phyloP scores from a whole-genome alignment of 148 eudicot species.

The Rheum nobile region DNA sequence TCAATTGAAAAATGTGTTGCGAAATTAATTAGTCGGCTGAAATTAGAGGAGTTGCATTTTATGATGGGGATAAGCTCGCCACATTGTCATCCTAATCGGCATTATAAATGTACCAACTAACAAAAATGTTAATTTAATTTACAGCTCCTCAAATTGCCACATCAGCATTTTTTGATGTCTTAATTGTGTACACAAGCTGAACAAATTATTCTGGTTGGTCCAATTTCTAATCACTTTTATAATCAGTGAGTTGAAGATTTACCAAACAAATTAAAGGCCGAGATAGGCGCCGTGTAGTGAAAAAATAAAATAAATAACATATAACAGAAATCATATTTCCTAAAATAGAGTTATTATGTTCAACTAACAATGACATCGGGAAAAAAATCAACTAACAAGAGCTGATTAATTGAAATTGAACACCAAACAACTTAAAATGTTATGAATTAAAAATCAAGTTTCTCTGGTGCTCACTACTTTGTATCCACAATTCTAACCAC shows the following conservation, averaged over 20 bases:
- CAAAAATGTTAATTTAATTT: no score
- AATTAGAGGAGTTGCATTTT: neutral
- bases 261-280: neutral
- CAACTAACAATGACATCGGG: neutral
- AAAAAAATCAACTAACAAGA: neutral
- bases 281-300: neutral
- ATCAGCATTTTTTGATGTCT: neutral
- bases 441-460: neutral
- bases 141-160: no score
- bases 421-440: neutral
- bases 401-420: neutral
- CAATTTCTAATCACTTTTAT: neutral
- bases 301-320: neutral
- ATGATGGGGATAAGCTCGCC: neutral
- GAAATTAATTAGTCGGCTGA: neutral
- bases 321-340: no score
- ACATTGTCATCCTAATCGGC: neutral
- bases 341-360: neutral
- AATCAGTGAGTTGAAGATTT: neutral
- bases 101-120: neutral
- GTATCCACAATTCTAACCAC: neutral
- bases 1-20: neutral
- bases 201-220: neutral
- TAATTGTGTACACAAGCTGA: neutral
- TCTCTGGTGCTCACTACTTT: neutral